Percentiles rank a stretch among this genome's conserved stretches.
Evolutionary conservation across 2,329 filamentous ascomycete genomes (phyloP).

Genomic region (Mycocentrospora acerina): DNA sequence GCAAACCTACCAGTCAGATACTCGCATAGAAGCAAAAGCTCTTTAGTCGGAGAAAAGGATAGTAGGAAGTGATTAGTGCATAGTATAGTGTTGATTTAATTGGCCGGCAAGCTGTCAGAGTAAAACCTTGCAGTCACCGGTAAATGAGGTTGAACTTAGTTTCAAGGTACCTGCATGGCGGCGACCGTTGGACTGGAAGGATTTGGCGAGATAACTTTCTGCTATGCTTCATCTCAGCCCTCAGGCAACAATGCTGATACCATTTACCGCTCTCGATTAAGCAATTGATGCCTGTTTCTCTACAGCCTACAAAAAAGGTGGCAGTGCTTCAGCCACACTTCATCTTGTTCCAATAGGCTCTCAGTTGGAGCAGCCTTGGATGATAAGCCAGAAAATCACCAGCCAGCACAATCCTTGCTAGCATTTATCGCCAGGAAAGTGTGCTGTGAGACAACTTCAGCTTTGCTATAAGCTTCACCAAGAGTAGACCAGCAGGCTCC

Average conservation of each 20-base stretch:
- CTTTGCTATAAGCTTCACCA: too few relatives aligned
- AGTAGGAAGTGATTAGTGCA: slow-evolving; percentile 8
- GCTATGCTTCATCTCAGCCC: slow-evolving; percentile 16
- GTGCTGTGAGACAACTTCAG: too few relatives aligned
- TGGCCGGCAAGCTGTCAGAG: slow-evolving; percentile 6
- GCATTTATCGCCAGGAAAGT: too few relatives aligned
- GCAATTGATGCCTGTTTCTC: slow-evolving; percentile 7
- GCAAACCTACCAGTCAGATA: slow-evolving; percentile 20
- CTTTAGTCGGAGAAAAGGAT: slow-evolving; percentile 20
- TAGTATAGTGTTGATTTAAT: slow-evolving; percentile 3
- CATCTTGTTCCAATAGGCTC: too few relatives aligned
- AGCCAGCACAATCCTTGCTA: too few relatives aligned
- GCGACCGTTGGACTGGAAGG: slow-evolving; percentile 27
- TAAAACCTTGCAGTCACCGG: slow-evolving; percentile 18
- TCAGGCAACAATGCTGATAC: slow-evolving; percentile 20
- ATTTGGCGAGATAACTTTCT: slow-evolving; percentile 24
- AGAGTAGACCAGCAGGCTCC: too few relatives aligned
- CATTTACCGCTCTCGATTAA: slow-evolving; percentile 2
- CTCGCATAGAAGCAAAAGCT: slow-evolving; percentile 13
- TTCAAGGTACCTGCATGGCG: slow-evolving; percentile 29
- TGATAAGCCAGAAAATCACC: too few relatives aligned
- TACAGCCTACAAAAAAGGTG: slow-evolving; percentile 18
- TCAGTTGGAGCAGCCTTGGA: too few relatives aligned
- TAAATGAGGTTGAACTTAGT: slow-evolving; percentile 10
- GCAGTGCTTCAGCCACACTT: slow-evolving; percentile 29